Evolutionary conservation across 257 asterid genomes (phyloP).

Genomic region (Buddleja alternifolia): DNA sequence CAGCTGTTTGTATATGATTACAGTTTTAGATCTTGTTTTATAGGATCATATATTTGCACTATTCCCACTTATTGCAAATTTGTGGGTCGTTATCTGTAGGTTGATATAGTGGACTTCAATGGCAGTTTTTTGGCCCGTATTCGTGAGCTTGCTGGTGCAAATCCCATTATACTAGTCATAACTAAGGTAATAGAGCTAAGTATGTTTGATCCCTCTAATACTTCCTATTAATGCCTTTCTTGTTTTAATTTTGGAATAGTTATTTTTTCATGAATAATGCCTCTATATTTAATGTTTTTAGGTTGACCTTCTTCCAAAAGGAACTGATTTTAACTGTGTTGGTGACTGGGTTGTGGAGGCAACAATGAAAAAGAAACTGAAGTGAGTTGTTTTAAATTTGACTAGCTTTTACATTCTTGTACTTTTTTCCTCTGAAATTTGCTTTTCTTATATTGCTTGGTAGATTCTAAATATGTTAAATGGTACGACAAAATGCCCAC

Average conservation of each 20-base stretch:
- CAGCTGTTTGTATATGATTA: slow-evolving; percentile 2
- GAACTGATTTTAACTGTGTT: slow-evolving; percentile 89
- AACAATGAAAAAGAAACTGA: slow-evolving; percentile 90
- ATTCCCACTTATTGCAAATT: slow-evolving; percentile 15
- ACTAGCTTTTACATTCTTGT: background rate
- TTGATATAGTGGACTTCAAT: slow-evolving; percentile 95
- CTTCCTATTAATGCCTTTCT: background rate
- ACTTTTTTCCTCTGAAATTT: slow-evolving; percentile 14
- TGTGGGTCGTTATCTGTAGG: slow-evolving; percentile 48
- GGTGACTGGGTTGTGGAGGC: slow-evolving; percentile 99
- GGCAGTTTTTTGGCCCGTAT: slow-evolving; percentile 89
- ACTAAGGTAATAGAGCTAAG: slow-evolving; percentile 65
- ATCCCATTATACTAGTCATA: slow-evolving; percentile 87
- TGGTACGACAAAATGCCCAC: slow-evolving; percentile 22
- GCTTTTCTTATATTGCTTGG: slow-evolving; percentile 5
- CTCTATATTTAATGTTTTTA: slow-evolving; percentile 36
- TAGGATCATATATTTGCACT: background rate
- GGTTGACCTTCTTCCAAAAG: slow-evolving; percentile 99
- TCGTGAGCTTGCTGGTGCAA: slow-evolving; percentile 92
- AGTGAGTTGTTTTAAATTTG: slow-evolving; percentile 58
- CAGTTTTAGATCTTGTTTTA: slow-evolving; percentile 5
- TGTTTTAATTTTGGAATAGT: background rate
- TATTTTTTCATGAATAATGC: background rate
- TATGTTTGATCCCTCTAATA: background rate
- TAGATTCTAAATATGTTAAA: slow-evolving; percentile 30